phyloP scores from a whole-genome alignment of 331 rosid species.

The Malus hybrid region DNA sequence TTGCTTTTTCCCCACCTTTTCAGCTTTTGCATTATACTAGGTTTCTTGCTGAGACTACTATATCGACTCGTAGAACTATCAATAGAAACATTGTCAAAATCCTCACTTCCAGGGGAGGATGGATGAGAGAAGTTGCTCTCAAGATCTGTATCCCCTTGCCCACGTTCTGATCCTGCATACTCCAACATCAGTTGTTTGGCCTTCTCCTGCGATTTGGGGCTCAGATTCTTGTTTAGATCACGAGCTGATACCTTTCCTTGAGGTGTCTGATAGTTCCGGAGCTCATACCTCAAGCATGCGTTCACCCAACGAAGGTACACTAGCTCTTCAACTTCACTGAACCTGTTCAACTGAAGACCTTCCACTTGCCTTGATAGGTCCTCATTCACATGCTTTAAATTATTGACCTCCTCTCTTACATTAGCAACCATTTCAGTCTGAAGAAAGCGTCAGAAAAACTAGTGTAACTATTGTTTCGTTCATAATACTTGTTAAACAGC shows the following conservation, averaged over 20 bases:
- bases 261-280: slow-evolving; percentile 65
- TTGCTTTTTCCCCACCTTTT: slow-evolving; percentile 86
- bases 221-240: slow-evolving; percentile 68
- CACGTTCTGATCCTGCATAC: slow-evolving; percentile 87
- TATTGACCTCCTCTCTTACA: slow-evolving; percentile 54
- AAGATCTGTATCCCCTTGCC: slow-evolving; percentile 86
- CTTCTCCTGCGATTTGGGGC: slow-evolving; percentile 75
- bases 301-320: slow-evolving; percentile 98
- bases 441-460: slow-evolving; percentile 11
- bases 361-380: slow-evolving; percentile 85
- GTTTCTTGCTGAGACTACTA: slow-evolving; percentile 60
- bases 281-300: slow-evolving; percentile 85
- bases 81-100: slow-evolving; percentile 70
- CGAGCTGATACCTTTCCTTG: slow-evolving; percentile 78
- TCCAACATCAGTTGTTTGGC: slow-evolving; percentile 87
- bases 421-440: slow-evolving; percentile 76
- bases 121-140: slow-evolving; percentile 91
- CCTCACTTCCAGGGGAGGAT: slow-evolving; percentile 94
- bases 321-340: slow-evolving; percentile 90
- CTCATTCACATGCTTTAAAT: slow-evolving; percentile 67
- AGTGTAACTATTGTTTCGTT: slow-evolving; percentile 3
- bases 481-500: slow-evolving; percentile 1
- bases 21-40: slow-evolving; percentile 61
- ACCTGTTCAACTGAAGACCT: slow-evolving; percentile 89
- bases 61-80: slow-evolving; percentile 63